A percentile compares a stretch with the other conserved stretches of the same genome.
These are phyloP conservation scores for Boletellus ananiceps DNA, from an alignment of 768 basidiomycete species.

Conservation along the genomic window DNA sequence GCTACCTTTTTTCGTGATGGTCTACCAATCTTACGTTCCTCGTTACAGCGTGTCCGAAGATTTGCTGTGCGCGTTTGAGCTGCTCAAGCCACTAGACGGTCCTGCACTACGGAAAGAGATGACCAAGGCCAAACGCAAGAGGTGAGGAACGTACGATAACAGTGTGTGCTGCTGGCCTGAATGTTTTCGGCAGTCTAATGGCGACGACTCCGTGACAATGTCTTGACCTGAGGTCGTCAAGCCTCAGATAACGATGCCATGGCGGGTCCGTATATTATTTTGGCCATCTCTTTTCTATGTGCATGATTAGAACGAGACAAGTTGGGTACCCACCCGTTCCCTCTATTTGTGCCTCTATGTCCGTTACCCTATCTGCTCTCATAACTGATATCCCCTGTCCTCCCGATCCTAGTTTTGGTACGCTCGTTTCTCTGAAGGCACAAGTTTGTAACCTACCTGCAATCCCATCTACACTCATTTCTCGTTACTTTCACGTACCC, in stretches of 20 bases:
- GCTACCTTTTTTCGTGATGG: background rate
- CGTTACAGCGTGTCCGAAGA: conserved; percentile 85
- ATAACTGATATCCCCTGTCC: conserved; percentile 28
- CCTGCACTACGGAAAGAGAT: conserved; percentile 95
- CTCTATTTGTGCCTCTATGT: conserved; percentile 22
- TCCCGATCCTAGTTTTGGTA: conserved; percentile 18
- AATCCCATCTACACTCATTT: conserved; percentile 31
- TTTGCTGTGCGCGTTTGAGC: conserved; percentile 93
- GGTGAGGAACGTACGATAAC: conserved; percentile 39
- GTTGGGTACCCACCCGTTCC: conserved; percentile 21
- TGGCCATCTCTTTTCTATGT: conserved; percentile 20
- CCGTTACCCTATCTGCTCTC: conserved; percentile 28
- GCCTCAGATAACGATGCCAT: conserved; percentile 6
- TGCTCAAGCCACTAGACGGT: conserved; percentile 93
- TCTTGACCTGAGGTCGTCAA: conserved; percentile 2
- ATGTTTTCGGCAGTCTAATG: conserved; percentile 26
- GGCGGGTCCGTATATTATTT: conserved; percentile 16
- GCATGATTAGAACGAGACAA: conserved; percentile 24
- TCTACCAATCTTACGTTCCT: conserved; percentile 14
- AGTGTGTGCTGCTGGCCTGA: background rate
- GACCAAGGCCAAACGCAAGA: conserved; percentile 98
- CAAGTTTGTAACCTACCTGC: conserved; percentile 31
- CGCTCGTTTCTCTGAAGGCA: conserved; percentile 26
- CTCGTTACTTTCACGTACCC: conserved; percentile 19
- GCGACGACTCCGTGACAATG: conserved; percentile 29